These are phyloP conservation scores for Verticillium klebahnii DNA, from an alignment of 2,329 filamentous ascomycete genomes.

Conservation along the genomic window DNA sequence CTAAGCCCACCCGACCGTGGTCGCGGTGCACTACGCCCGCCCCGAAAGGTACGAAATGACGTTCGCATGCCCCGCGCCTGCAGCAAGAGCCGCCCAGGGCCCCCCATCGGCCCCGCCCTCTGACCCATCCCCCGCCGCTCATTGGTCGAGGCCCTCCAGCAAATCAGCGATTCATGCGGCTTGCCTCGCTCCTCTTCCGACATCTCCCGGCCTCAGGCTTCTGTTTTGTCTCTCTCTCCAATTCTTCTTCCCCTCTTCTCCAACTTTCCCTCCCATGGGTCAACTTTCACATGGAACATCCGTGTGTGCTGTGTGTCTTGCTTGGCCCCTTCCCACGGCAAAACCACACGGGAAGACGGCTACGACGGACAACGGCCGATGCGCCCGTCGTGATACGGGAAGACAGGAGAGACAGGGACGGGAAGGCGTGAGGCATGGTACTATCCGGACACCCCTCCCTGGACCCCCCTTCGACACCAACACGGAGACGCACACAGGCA, in stretches of 20 bases:
- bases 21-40: background rate
- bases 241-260: background rate
- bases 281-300: background rate
- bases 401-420: background rate
- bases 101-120: conserved; percentile 7
- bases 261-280: background rate
- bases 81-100: conserved; percentile 10
- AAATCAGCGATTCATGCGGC: conserved; percentile 7
- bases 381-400: background rate
- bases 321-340: background rate
- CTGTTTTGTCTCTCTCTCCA: background rate
- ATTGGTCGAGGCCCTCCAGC: conserved; percentile 1
- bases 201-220: conserved; percentile 7
- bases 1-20: background rate
- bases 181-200: conserved; percentile 10
- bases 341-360: background rate
- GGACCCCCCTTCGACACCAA: background rate
- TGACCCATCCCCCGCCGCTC: background rate
- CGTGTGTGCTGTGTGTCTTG: background rate
- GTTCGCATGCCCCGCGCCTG: conserved; percentile 6
- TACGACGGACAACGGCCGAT: background rate
- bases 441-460: background rate
- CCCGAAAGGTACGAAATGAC: conserved; percentile 7
- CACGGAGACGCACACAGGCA: background rate
- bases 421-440: background rate